Base-by-base conservation (phyloP, 495 filamentous ascomycete genomes). In the Penicillium antarcticum region DNA sequence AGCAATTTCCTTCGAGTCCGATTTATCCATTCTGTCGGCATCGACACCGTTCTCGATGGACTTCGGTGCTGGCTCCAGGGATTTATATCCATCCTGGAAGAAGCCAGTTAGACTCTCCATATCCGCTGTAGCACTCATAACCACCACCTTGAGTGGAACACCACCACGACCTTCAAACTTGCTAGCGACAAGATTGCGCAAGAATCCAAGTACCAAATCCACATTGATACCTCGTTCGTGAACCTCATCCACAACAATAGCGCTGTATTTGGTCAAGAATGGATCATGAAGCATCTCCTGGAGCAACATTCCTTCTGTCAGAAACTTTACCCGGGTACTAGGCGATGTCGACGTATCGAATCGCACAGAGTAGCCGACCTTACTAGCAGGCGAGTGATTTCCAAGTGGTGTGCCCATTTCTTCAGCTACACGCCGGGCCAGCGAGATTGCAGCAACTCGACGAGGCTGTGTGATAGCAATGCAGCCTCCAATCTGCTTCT, bases 191-290 rank as follows among this genome's bases (percentile, higher is more conserved):
- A 95, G 74, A 51, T 87, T 86, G 61, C 85, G 88, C 53, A 97
- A 68, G 57, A 99, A 97, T 0, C 95, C 95, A 42, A 89, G 74
- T 0, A 95, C 72, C 42, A 97, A 68, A 74, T 99, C 95, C 13
- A 96, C 92, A 60, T 96, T 96, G n/a, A 96, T 82, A 48, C 92
- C 95, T 48, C 95, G 80, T 70, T 99, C 95, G 71, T 99, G 95
- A 3, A 97, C 91, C 62, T 99, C 95, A 72, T 99, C 95, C 9
- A 99, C 88, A 42, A 97, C 78, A 3, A 99, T 79, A 1, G 87
- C 89, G 54, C 89, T 92, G 63, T 99, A 99, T 59, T 87, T 81
- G 24, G 76, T 80, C 56, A 99, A 71, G 66, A 82, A 75, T 2
- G 92, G 90, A 66, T 97, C 95, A 46, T 86, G 79, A 37, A 97